Evolutionary conservation across 2,329 filamentous ascomycete genomes (phyloP), one percentile per base, ranked within the genome.

Genomic region (Arthrobotrys megalospora): DNA sequence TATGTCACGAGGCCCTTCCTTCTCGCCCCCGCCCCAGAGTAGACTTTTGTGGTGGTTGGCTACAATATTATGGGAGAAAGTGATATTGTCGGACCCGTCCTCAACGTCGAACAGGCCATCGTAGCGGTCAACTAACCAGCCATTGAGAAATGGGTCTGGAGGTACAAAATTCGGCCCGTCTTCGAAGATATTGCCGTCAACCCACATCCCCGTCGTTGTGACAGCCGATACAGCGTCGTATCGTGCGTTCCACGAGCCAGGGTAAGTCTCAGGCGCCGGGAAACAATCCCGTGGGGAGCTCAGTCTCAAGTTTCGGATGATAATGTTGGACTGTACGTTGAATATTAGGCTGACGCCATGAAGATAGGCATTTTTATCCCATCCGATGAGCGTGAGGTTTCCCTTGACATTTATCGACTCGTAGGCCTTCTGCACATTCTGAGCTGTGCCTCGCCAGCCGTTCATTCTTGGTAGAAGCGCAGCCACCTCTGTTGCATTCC

Each of bases 61-160:
- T 6, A 80, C 67, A 12, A 80, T 75, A 28, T 80, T 80, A 36
- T 80, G 79, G 14, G 79, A 80, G 58, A 80, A 80, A 24, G 79
- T 80, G 50, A 80, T 79, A 53, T 79, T 80, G 34, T 80, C 79
- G 0, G 79, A 80, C 10, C 79, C 79, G 52, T 80, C 79, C 16
- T 80, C 79, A 7, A 77, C 72, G 24, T 80, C 79, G 21, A 80
- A 78, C 12, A 80, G 52, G 1, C 79, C 79, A 24, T 80, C 79
- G 28, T 72, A 79, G 4, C 67, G 64, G 36, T 78, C 77, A 1
- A 80, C 67, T 8, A 79, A 21, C 80, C 77, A 80, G 24, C 78
- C 69, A 12, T 73, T 62, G 11, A 77, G 6, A 41, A 79, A 79
- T 10, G 52, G 62, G 14, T 80, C 70, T 21, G 53, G 76, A 36